Base-by-base conservation (phyloP, 202 grass and related monocot genomes). In the Setaria italica region DNA sequence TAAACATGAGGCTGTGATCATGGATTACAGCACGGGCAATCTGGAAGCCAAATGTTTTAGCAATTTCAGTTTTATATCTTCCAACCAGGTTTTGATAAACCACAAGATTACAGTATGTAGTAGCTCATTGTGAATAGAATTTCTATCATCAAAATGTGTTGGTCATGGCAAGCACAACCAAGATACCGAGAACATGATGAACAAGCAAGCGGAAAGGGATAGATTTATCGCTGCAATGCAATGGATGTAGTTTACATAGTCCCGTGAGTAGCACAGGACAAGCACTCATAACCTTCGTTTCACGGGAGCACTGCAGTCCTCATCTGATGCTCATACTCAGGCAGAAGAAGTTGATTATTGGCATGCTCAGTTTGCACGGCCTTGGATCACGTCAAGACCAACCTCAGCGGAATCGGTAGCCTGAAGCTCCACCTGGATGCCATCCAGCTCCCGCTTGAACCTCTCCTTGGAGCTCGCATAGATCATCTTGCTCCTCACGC, bases 391-490 rank as follows among this genome's bases (percentile, higher is more conserved):
- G 21, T 95, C 94, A 0, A 95, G 87, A 7, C 87, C 91, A 33
- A 95, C 88, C 79, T 95, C 94, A 0, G 74, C 79, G 2, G 89
- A 79, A 70, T 93, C 94, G 15, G 94, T 95, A 0, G 93, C 93
- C 67, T 93, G 91, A 21, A 95, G 78, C 73, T 95, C 93, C 49
- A 95, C 91, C 81, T 95, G 93, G 49, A 95, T 91, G 55, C 93
- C 93, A 0, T 95, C 93, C 4, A 95, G 87, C 81, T 95, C 93
- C 77, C 93, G 89, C 89, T 89, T 89, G 93, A 95, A 95, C 62
- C 90, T 89, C 7, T 95, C 91, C 88, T 95, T 93, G 7, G 93
- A 93, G 91, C 94, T 95, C 0, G 93, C 89, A 15, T 93, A 95
- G 49, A 95, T 80, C 94, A 95, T 95, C 90, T 95, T 95, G 89